Conservation (phyloP, 208 protist species). For the Angomonas ambiguus region DNA sequence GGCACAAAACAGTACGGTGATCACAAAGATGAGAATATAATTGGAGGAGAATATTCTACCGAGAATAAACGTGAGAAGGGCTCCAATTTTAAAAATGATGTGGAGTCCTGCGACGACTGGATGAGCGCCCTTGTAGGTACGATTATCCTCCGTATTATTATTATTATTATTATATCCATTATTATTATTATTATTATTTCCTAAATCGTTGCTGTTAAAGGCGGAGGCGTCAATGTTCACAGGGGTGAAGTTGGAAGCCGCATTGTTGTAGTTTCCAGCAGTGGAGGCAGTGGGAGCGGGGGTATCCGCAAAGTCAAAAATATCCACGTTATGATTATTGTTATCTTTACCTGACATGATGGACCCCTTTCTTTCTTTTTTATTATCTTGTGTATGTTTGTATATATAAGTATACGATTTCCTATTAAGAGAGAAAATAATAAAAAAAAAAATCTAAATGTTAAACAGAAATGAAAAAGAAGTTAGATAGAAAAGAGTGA, state of each 20-base stretch:
- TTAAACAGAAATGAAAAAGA: slow-evolving; percentile 11
- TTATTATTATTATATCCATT: neutral
- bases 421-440: neutral
- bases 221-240: neutral
- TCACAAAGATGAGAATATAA: slow-evolving; percentile 82
- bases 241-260: slow-evolving; percentile 6
- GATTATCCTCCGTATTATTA: slow-evolving; percentile 14
- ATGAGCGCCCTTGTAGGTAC: slow-evolving; percentile 78
- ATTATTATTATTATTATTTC: neutral
- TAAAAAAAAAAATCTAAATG: neutral
- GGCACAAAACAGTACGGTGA: slow-evolving; percentile 82
- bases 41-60: slow-evolving; percentile 45
- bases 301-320: neutral
- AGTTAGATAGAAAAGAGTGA: neutral
- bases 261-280: slow-evolving; percentile 1
- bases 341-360: neutral
- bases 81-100: slow-evolving; percentile 77
- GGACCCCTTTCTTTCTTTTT: neutral
- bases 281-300: neutral
- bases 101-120: slow-evolving; percentile 86
- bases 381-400: slow-evolving; percentile 11
- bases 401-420: neutral
- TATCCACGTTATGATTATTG: neutral
- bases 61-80: slow-evolving; percentile 81
- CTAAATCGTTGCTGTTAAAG: neutral